Conservation (phyloP, 352 stramenopile species). For the Phytophthora cactorum region DNA sequence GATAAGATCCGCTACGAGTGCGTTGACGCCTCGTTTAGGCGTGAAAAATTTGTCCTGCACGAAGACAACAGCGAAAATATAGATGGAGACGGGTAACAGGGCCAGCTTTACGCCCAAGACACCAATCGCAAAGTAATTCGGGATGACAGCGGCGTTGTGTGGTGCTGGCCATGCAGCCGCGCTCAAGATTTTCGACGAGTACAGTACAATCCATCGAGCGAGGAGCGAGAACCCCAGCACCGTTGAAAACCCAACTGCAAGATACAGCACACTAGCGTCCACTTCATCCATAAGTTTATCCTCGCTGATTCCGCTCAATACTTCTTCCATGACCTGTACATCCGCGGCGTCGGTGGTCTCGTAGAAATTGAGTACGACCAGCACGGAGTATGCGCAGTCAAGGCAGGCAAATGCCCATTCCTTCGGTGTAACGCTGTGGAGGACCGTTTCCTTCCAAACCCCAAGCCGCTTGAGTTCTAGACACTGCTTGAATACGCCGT, state of each 20-base stretch:
- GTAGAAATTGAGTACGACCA: constrained; percentile 38
- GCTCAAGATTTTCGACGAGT: constrained; percentile 22
- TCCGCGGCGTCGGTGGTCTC: constrained; percentile 15
- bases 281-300: constrained; percentile 22
- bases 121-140: constrained; percentile 25
- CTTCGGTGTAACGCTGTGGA: constrained; percentile 17
- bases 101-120: constrained; percentile 17
- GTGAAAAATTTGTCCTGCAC: constrained; percentile 21
- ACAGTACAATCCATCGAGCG: constrained; percentile 33
- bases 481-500: constrained; percentile 27
- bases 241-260: constrained; percentile 25
- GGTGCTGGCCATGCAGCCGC: constrained; percentile 6
- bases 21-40: constrained; percentile 32
- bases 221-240: constrained; percentile 27
- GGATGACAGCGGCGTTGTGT: not conserved
- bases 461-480: constrained; percentile 27
- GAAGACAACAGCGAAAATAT: constrained; percentile 30
- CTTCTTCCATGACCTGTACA: constrained; percentile 11
- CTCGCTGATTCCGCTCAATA: not conserved
- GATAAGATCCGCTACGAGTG: constrained; percentile 31
- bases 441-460: constrained; percentile 17
- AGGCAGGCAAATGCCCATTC: constrained; percentile 28
- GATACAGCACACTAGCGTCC: constrained; percentile 17
- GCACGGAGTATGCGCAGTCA: constrained; percentile 23
- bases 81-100: constrained; percentile 28